phyloP scores from a whole-genome alignment of 2,329 filamentous ascomycete genomes.

The Ophiostoma ulmi region DNA sequence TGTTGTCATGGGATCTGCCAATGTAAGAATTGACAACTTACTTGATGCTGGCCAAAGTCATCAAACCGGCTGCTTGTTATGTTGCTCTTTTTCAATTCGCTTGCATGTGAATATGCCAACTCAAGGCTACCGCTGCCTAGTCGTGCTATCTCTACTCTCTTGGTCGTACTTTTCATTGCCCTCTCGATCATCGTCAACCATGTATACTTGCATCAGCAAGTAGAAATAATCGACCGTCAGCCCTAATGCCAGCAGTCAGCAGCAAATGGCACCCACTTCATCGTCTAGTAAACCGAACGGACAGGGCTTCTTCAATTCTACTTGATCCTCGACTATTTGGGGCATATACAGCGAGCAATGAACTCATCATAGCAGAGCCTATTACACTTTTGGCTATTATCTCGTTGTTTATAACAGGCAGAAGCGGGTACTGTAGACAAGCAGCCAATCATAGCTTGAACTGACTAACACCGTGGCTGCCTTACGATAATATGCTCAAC shows the following conservation, averaged over 20 bases:
- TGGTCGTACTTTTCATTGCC: background rate
- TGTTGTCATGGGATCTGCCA: background rate
- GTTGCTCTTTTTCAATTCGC: background rate
- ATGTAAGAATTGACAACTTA: background rate
- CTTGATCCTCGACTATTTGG: background rate
- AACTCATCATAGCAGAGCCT: background rate
- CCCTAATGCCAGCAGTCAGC: background rate
- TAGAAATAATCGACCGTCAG: constrained; percentile 2
- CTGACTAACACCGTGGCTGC: background rate
- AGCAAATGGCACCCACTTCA: background rate
- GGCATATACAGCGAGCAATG: background rate
- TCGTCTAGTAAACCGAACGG: background rate
- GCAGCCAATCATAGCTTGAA: background rate
- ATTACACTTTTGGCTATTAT: background rate
- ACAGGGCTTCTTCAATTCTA: background rate
- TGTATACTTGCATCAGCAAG: background rate
- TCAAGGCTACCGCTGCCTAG: constrained; percentile 3
- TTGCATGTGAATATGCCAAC: background rate
- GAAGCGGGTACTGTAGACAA: background rate
- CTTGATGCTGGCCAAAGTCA: background rate
- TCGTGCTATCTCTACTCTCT: background rate
- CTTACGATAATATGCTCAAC: background rate
- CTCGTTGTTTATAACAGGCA: background rate
- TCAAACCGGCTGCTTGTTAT: background rate
- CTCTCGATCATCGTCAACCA: background rate